Evolutionary conservation across 371 early-diverging fungal species (phyloP).

Genomic region (Syncephalastrum racemosum): DNA sequence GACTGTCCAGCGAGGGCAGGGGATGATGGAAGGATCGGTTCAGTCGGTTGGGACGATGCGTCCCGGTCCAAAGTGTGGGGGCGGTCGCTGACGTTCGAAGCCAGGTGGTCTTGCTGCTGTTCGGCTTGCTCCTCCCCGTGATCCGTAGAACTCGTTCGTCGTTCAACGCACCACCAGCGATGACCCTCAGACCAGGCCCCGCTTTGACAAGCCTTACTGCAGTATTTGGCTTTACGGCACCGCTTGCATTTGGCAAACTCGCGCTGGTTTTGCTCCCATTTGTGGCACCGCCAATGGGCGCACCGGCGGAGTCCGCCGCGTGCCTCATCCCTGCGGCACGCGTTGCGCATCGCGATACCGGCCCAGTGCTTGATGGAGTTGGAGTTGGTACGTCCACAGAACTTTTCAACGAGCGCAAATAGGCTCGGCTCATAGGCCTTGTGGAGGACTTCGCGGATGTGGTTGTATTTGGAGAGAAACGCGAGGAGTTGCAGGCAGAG

Average conservation of each 20-base stretch:
- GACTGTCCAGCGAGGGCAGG: too few species aligned
- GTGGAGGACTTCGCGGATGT: conserved; percentile 69
- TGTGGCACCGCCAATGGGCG: conserved; percentile 69
- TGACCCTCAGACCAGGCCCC: conserved; percentile 76
- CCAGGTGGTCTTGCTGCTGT: too few species aligned
- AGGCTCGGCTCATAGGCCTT: conserved; percentile 60
- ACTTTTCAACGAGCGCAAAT: conserved; percentile 74
- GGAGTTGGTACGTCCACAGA: conserved; percentile 57
- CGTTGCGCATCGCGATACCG: conserved; percentile 76
- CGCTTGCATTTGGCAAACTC: conserved; percentile 80
- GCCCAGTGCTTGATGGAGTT: conserved; percentile 74
- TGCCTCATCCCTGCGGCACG: conserved; percentile 72
- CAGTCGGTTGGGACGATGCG: too few species aligned
- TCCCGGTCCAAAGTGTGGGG: too few species aligned
- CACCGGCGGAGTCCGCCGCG: conserved; percentile 71
- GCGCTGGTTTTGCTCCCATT: conserved; percentile 70
- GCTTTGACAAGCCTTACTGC: conserved; percentile 71
- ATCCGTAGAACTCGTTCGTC: conserved; percentile 7
- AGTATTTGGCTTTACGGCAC: conserved; percentile 80
- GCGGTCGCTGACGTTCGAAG: too few species aligned
- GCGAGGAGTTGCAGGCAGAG: conserved; percentile 83
- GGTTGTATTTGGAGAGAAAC: conserved; percentile 83
- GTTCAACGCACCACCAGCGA: conserved; percentile 76
- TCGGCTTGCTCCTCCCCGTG: too few species aligned
- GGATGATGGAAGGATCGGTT: too few species aligned